Percentiles rank a stretch among this genome's conserved stretches.
These are phyloP conservation scores for Mortierella sp. DNA, from an alignment of 371 early-diverging fungal genomes.

Conservation along the genomic window DNA sequence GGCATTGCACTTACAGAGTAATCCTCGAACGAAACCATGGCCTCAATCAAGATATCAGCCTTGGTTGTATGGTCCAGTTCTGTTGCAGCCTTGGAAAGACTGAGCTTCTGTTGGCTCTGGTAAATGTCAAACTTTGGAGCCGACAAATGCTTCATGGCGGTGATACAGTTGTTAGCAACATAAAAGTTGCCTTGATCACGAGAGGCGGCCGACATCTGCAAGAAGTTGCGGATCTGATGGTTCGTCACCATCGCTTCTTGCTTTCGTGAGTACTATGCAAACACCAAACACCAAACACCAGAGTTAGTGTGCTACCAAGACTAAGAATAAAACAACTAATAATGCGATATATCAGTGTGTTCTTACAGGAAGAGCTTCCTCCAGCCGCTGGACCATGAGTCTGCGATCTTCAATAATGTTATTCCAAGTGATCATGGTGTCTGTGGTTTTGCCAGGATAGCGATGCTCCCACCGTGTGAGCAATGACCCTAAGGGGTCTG, in stretches of 20 bases:
- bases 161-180: constrained; percentile 63
- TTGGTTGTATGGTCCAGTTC: constrained; percentile 22
- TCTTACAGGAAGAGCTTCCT: constrained; percentile 28
- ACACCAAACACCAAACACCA: neutral
- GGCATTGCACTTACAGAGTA: constrained; percentile 21
- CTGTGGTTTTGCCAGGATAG: constrained; percentile 43
- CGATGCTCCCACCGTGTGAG: constrained; percentile 43
- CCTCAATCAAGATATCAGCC: constrained; percentile 21
- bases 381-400: constrained; percentile 48
- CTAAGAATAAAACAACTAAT: neutral
- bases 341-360: neutral
- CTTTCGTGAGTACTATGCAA: constrained; percentile 29
- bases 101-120: constrained; percentile 35
- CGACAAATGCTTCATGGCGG: constrained; percentile 30
- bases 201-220: constrained; percentile 66
- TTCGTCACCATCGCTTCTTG: constrained; percentile 23
- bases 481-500: constrained; percentile 24
- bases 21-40: constrained; percentile 33
- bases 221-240: constrained; percentile 35
- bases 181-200: constrained; percentile 68
- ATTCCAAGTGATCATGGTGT: constrained; percentile 47
- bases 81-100: constrained; percentile 19
- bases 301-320: neutral
- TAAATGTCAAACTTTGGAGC: constrained; percentile 30
- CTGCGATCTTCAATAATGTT: constrained; percentile 50